phyloP scores from a whole-genome alignment of 1,139 yeast genomes.

The Pneumocystis wakefieldiae region DNA sequence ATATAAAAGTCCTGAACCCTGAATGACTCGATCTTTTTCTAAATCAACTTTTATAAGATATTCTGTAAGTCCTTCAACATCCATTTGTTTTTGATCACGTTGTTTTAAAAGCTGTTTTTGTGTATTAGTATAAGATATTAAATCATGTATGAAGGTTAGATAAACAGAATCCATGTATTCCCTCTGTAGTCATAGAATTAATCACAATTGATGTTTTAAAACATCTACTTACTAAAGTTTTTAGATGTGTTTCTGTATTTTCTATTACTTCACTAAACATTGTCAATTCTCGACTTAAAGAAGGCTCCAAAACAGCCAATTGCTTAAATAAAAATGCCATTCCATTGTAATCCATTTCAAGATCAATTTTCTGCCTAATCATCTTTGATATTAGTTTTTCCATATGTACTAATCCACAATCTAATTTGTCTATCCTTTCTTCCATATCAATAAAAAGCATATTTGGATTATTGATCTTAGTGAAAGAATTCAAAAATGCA shows the following conservation, averaged over 20 bases:
- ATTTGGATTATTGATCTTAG: conserved; percentile 58
- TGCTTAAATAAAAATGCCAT: conserved; percentile 58
- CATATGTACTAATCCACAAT: conserved; percentile 63
- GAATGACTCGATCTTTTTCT: conserved; percentile 44
- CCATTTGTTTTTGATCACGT: conserved; percentile 83
- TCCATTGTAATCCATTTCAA: conserved; percentile 56
- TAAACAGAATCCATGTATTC: conserved; percentile 67
- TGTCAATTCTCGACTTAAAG: conserved; percentile 36
- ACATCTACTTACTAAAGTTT: conserved; percentile 29
- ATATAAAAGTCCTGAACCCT: conserved; percentile 35
- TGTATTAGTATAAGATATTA: conserved; percentile 70
- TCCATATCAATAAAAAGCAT: conserved; percentile 73
- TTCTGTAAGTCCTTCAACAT: conserved; percentile 71
- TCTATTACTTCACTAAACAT: conserved; percentile 41
- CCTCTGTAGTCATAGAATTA: conserved; percentile 1
- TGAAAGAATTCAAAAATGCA: conserved; percentile 79
- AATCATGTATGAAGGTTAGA: conserved; percentile 66
- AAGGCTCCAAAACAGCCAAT: conserved; percentile 42
- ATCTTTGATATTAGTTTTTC: conserved; percentile 66
- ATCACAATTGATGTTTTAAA: neutral
- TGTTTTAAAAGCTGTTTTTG: conserved; percentile 62
- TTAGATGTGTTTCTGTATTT: conserved; percentile 27
- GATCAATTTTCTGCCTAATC: conserved; percentile 55
- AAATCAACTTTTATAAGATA: conserved; percentile 54
- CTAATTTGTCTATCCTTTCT: conserved; percentile 67